Conservation (phyloP, 2,329 filamentous ascomycete genomes). For the Thyridium curvatum region DNA sequence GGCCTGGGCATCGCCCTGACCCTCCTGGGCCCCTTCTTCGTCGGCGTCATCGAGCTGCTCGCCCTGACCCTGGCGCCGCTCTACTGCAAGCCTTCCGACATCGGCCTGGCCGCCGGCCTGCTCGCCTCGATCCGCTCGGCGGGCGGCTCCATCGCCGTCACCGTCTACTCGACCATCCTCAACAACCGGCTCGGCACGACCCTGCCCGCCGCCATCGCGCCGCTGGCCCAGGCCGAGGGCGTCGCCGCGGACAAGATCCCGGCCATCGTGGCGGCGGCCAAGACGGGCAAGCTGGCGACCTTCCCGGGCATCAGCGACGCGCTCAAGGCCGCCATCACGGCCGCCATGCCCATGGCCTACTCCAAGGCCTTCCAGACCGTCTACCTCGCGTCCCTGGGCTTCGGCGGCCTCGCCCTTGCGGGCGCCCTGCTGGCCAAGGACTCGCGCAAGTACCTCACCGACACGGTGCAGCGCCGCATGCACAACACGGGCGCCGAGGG, state of each 20-base stretch:
- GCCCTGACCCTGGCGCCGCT: slow-evolving; percentile 25
- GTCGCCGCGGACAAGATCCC: too few species aligned
- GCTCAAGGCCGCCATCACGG: neutral
- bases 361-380: slow-evolving; percentile 3
- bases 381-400: too few species aligned
- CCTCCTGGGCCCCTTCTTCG: slow-evolving; percentile 27
- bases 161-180: slow-evolving; percentile 32
- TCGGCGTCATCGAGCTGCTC: slow-evolving; percentile 25
- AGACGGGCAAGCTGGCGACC: neutral
- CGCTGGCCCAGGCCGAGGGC: slow-evolving; percentile 18
- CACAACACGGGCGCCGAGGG: too few species aligned
- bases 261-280: slow-evolving; percentile 1
- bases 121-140: slow-evolving; percentile 30
- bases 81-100: slow-evolving; percentile 29
- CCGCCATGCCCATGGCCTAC: neutral
- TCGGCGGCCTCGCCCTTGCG: too few species aligned
- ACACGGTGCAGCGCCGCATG: too few species aligned
- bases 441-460: too few species aligned
- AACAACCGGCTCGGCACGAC: slow-evolving; percentile 26
- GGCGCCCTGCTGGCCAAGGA: too few species aligned
- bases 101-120: slow-evolving; percentile 30
- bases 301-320: slow-evolving; percentile 1
- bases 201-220: slow-evolving; percentile 24
- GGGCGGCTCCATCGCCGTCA: slow-evolving; percentile 26
- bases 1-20: slow-evolving; percentile 18